phyloP scores from a whole-genome alignment of 1,284 basidiomycete genomes.

The Peniophora sp. region DNA sequence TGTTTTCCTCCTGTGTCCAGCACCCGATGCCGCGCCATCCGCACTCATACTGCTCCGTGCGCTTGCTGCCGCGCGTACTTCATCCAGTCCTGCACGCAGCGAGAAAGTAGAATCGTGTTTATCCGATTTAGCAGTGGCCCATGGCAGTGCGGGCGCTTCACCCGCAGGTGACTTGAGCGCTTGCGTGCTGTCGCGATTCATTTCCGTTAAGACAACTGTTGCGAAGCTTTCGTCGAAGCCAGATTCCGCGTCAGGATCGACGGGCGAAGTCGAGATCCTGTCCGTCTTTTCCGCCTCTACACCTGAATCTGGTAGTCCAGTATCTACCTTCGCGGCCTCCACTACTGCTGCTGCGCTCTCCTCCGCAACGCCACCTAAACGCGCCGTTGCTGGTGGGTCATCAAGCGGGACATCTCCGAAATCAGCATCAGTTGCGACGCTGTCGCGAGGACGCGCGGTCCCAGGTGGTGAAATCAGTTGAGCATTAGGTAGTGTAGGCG shows the following conservation, averaged over 20 bases:
- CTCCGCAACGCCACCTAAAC: too few species aligned
- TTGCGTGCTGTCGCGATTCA: slow-evolving; percentile 19
- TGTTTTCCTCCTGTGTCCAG: slow-evolving; percentile 48
- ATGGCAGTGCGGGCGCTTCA: slow-evolving; percentile 2
- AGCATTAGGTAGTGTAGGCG: too few species aligned
- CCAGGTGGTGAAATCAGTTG: too few species aligned
- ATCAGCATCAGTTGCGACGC: too few species aligned
- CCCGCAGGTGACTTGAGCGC: slow-evolving; percentile 11
- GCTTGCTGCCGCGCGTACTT: slow-evolving; percentile 17
- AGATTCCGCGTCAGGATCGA: slow-evolving; percentile 7
- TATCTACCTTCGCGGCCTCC: background rate
- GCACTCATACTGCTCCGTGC: slow-evolving; percentile 33
- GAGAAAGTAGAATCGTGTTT: slow-evolving; percentile 6
- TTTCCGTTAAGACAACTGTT: slow-evolving; percentile 39
- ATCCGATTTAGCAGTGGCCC: slow-evolving; percentile 18
- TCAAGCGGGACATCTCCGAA: too few species aligned
- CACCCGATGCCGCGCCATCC: slow-evolving; percentile 38
- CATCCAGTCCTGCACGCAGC: slow-evolving; percentile 7
- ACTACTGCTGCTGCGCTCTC: background rate
- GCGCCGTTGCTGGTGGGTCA: too few species aligned
- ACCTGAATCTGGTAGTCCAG: background rate
- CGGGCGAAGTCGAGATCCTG: background rate
- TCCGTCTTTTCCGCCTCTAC: background rate
- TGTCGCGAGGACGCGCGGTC: too few species aligned
- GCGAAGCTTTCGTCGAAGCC: slow-evolving; percentile 45